Percentiles rank a stretch among this genome's conserved stretches.
Conservation (phyloP, 176 grass and related monocot genomes). For the Calamus simplicifolius region DNA sequence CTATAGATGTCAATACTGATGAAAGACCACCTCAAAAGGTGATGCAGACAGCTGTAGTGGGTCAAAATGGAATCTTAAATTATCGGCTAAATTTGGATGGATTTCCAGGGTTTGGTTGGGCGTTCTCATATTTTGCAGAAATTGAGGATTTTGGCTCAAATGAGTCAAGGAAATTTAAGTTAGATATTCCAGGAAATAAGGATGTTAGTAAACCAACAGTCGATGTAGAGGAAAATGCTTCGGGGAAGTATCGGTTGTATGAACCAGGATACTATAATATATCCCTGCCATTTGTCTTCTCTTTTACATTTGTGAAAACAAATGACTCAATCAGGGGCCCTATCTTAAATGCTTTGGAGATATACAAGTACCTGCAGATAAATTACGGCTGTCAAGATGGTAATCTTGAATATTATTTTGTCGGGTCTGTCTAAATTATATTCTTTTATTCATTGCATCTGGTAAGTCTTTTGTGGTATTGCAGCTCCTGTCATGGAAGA, state of each 20-base stretch:
- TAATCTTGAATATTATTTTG: slow-evolving; percentile 12
- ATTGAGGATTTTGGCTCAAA: slow-evolving; percentile 63
- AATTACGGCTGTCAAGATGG: slow-evolving; percentile 75
- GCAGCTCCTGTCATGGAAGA: slow-evolving; percentile 55
- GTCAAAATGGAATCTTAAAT: slow-evolving; percentile 69
- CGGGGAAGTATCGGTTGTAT: slow-evolving; percentile 65
- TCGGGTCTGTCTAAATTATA: not conserved
- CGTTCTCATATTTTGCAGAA: slow-evolving; percentile 79
- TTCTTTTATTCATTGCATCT: not conserved
- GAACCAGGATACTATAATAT: slow-evolving; percentile 71
- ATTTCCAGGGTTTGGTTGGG: slow-evolving; percentile 88
- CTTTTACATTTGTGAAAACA: slow-evolving; percentile 58
- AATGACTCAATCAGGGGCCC: slow-evolving; percentile 81
- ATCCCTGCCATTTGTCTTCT: slow-evolving; percentile 67
- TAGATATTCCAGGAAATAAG: slow-evolving; percentile 60
- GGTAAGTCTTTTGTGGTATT: not conserved
- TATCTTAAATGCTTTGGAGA: slow-evolving; percentile 86
- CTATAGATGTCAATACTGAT: slow-evolving; percentile 36
- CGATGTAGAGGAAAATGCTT: slow-evolving; percentile 82
- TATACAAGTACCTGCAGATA: slow-evolving; percentile 76
- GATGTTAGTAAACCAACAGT: slow-evolving; percentile 59
- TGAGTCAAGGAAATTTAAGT: slow-evolving; percentile 77
- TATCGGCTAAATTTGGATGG: slow-evolving; percentile 74
- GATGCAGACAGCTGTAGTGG: slow-evolving; percentile 94
- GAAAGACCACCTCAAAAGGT: slow-evolving; percentile 76